A percentile compares a stretch with the other conserved stretches of the same genome.
phyloP scores from a whole-genome alignment of 2,329 filamentous ascomycete genomes.

The Epichloe sylvatica region DNA sequence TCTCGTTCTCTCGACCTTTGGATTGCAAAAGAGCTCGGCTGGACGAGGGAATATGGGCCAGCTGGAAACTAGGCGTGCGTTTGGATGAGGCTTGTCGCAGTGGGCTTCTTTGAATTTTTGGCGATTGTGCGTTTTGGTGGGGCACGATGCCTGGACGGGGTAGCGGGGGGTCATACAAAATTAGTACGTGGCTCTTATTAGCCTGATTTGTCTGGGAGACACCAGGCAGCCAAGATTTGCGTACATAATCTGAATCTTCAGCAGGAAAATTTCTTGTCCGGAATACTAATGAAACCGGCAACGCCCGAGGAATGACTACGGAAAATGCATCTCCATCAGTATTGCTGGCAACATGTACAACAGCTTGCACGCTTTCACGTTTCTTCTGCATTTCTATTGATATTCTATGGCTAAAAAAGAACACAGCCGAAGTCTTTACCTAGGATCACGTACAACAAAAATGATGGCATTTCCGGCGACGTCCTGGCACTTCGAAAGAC shows the following conservation, averaged over 20 bases:
- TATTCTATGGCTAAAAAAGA: background rate
- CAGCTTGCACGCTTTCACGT: background rate
- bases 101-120: constrained; percentile 27
- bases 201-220: background rate
- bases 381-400: background rate
- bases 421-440: background rate
- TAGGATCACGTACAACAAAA: background rate
- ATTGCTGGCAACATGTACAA: background rate
- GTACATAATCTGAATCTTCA: no score
- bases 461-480: no score
- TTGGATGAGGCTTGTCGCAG: constrained; percentile 16
- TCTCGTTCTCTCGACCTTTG: constrained; percentile 2
- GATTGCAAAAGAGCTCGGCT: background rate
- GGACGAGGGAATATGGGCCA: constrained; percentile 7
- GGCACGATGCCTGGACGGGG: constrained; percentile 15
- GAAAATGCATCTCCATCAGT: background rate
- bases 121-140: constrained; percentile 34
- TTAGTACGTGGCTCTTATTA: background rate
- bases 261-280: background rate
- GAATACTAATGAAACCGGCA: background rate
- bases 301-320: background rate
- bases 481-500: no score
- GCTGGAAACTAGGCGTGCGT: constrained; percentile 6
- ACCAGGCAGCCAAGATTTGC: background rate
- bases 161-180: constrained; percentile 1